Conservation (phyloP, 2,329 filamentous ascomycete genomes). For the Trichophyton equinum region DNA sequence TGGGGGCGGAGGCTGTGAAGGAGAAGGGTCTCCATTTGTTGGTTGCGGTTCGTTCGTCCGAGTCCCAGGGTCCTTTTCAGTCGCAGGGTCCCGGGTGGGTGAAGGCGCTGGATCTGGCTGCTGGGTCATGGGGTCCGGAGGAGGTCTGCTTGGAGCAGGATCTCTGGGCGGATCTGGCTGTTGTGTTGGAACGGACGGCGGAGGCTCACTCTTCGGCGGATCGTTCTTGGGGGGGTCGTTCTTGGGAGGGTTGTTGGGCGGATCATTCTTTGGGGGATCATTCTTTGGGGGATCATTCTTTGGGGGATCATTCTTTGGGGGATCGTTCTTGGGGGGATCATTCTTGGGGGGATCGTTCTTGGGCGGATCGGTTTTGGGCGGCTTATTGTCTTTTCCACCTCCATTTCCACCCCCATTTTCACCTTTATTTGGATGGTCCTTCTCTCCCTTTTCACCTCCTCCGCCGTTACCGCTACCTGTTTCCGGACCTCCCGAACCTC, state of each 20-base stretch:
- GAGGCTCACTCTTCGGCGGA: not conserved
- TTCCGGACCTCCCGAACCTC: not conserved
- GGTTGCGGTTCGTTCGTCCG: not conserved
- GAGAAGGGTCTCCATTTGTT: not conserved
- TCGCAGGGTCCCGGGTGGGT: not conserved
- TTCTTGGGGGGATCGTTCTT: not conserved
- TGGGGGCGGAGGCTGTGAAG: not conserved
- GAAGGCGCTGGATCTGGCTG: not conserved
- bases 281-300: too few species aligned
- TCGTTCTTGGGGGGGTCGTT: too few species aligned
- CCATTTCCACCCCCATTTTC: not conserved
- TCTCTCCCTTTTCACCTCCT: not conserved
- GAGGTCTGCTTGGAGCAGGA: not conserved
- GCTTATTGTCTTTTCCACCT: not conserved
- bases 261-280: not conserved
- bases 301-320: not conserved
- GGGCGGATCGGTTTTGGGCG: not conserved
- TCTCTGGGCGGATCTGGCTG: not conserved
- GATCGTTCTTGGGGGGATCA: too few species aligned
- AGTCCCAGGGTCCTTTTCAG: not conserved
- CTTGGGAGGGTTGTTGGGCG: not conserved
- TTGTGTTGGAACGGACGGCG: not conserved
- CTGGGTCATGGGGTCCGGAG: not conserved
- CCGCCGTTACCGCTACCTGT: not conserved
- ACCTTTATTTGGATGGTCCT: not conserved